Evolutionary conservation across 2,329 filamentous ascomycete genomes (phyloP).

Genomic region (Bisporella sp.): DNA sequence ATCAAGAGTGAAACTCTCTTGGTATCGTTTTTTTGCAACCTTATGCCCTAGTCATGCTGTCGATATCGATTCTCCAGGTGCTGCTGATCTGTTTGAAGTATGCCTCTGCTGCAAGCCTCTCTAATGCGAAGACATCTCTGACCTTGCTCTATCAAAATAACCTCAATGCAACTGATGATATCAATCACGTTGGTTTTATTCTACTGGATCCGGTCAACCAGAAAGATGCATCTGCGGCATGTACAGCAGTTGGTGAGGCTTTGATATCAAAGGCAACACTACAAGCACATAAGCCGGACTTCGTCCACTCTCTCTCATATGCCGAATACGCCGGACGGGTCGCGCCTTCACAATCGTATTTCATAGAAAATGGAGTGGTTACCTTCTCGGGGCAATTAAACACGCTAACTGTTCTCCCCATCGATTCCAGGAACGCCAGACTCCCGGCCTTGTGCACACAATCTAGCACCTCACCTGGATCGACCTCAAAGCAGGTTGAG

Average conservation of each 20-base stretch:
- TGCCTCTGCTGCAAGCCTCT: conserved; percentile 1
- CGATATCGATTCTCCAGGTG: not conserved
- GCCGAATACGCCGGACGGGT: conserved; percentile 34
- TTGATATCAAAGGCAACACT: conserved; percentile 36
- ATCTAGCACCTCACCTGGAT: conserved; percentile 24
- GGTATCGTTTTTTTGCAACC: too few relatives aligned
- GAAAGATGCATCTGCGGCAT: conserved; percentile 34
- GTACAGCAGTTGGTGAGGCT: conserved; percentile 39
- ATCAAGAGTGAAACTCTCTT: too few relatives aligned
- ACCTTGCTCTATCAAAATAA: conserved; percentile 48
- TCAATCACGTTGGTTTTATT: conserved; percentile 44
- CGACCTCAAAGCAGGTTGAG: too few relatives aligned
- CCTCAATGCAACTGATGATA: conserved; percentile 44
- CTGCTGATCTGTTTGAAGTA: not conserved
- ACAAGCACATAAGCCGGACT: conserved; percentile 36
- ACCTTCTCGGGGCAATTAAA: conserved; percentile 26
- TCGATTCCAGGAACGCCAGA: conserved; percentile 21
- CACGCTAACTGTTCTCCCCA: conserved; percentile 24
- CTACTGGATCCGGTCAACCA: conserved; percentile 37
- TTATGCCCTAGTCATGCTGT: not conserved
- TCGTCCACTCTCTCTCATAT: conserved; percentile 38
- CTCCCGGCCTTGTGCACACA: conserved; percentile 46
- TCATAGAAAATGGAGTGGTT: conserved; percentile 34
- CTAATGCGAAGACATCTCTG: conserved; percentile 36
- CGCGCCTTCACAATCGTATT: conserved; percentile 32